phyloP scores from a whole-genome alignment of 2,329 filamentous ascomycete genomes.

The Ophidiomyces ophidiicola region DNA sequence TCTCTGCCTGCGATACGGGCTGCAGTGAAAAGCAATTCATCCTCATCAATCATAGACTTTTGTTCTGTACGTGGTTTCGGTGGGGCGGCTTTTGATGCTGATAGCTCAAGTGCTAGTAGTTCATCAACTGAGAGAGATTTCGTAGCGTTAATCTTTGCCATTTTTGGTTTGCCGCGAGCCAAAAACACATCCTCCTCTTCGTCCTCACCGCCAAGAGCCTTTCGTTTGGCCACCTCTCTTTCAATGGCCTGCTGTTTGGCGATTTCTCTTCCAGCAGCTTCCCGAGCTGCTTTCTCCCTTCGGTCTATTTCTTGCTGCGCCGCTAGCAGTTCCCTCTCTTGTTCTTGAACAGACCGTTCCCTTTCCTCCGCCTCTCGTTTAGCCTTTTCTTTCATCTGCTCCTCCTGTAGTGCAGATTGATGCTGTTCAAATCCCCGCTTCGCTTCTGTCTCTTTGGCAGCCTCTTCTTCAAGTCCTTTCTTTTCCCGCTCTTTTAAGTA shows the following conservation, averaged over 20 bases:
- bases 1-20: conserved; percentile 32
- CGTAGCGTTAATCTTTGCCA: conserved; percentile 8
- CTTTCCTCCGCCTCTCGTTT: conserved; percentile 11
- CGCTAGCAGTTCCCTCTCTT: conserved; percentile 12
- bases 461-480: conserved; percentile 9
- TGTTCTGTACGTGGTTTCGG: conserved; percentile 6
- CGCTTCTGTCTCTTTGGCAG: conserved; percentile 10
- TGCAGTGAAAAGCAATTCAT: conserved; percentile 32
- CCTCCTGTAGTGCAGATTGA: conserved; percentile 4
- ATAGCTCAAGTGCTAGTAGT: conserved; percentile 11
- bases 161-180: conserved; percentile 7
- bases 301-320: conserved; percentile 13
- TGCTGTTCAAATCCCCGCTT: conserved; percentile 10
- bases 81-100: conserved; percentile 8
- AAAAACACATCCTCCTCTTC: conserved; percentile 6
- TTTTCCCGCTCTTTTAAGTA: conserved; percentile 5
- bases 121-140: conserved; percentile 15
- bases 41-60: conserved; percentile 26
- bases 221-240: conserved; percentile 15
- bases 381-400: conserved; percentile 8
- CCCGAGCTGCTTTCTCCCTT: conserved; percentile 11
- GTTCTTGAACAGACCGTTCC: conserved; percentile 9
- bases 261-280: conserved; percentile 9
- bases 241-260: conserved; percentile 13
- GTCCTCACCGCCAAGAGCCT: conserved; percentile 3